These are phyloP conservation scores for Lachancea quebecensis DNA, from an alignment of 805 yeast species.

Conservation along the genomic window DNA sequence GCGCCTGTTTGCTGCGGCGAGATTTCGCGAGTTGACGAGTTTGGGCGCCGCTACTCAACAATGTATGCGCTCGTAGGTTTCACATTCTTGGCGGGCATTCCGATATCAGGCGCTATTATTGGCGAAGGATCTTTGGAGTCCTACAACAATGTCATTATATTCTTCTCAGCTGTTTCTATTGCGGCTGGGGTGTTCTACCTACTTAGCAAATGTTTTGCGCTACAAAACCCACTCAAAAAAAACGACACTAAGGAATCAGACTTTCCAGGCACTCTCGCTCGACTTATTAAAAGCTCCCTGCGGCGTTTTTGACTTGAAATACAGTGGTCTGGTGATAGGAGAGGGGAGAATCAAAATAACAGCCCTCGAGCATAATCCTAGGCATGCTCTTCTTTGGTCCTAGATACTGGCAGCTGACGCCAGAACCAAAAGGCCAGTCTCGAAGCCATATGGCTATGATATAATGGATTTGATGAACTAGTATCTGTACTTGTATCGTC, in stretches of 20 bases:
- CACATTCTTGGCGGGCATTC: conserved; percentile 23
- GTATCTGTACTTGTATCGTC: too few species aligned
- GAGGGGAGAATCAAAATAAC: too few species aligned
- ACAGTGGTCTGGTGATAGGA: too few species aligned
- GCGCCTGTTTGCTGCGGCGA: conserved; percentile 56
- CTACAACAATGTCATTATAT: conserved; percentile 34
- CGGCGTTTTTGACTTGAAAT: too few species aligned
- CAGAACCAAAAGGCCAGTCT: too few species aligned
- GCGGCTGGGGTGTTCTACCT: conserved; percentile 3
- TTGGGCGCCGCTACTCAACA: conserved; percentile 50
- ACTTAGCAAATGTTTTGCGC: conserved; percentile 6
- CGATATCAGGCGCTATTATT: conserved; percentile 40
- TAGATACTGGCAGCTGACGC: too few species aligned
- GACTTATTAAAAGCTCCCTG: too few species aligned
- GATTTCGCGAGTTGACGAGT: conserved; percentile 46
- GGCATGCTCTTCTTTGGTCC: too few species aligned
- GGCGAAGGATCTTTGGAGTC: conserved; percentile 29
- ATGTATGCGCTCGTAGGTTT: conserved; percentile 46
- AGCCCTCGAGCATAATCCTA: too few species aligned
- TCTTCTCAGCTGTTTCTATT: conserved; percentile 10
- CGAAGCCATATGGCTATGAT: too few species aligned
- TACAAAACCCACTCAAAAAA: not conserved
- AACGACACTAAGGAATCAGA: not conserved
- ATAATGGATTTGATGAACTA: too few species aligned
- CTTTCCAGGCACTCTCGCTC: not conserved